Conservation (phyloP, 2,329 filamentous ascomycete genomes). For the Eurotiales sp. region DNA sequence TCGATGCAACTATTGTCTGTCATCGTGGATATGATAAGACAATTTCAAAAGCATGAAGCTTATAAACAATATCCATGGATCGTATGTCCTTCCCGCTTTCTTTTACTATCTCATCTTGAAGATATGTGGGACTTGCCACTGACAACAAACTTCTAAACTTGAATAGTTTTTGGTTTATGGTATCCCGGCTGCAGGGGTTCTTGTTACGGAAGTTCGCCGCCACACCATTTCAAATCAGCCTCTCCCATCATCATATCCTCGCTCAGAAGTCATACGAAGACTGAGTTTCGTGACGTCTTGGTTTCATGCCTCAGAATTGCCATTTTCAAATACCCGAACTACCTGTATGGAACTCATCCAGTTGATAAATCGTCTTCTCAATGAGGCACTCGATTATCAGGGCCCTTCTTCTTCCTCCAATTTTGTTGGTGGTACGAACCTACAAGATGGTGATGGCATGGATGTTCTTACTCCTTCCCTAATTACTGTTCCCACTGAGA, state of each 20-base stretch:
- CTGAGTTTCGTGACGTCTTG: constrained; percentile 20
- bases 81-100: constrained; percentile 18
- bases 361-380: constrained; percentile 19
- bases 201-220: constrained; percentile 22
- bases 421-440: background rate
- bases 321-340: constrained; percentile 10
- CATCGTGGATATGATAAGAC: constrained; percentile 20
- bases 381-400: constrained; percentile 22
- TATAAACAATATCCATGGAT: constrained; percentile 19
- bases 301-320: constrained; percentile 17
- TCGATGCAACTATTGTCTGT: constrained; percentile 21
- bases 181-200: constrained; percentile 20
- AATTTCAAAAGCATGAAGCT: constrained; percentile 13
- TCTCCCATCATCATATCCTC: constrained; percentile 18
- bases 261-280: constrained; percentile 21
- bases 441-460: background rate
- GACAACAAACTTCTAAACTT: background rate
- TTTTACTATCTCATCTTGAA: background rate
- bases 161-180: constrained; percentile 21
- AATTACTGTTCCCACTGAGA: background rate
- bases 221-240: constrained; percentile 18
- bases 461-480: background rate
- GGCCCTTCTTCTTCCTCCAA: background rate
- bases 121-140: background rate
- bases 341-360: constrained; percentile 20